A percentile compares a stretch with the other conserved stretches of the same genome.
Evolutionary conservation across 208 protist genomes (phyloP).

Genomic region (Leishmania mexicana): DNA sequence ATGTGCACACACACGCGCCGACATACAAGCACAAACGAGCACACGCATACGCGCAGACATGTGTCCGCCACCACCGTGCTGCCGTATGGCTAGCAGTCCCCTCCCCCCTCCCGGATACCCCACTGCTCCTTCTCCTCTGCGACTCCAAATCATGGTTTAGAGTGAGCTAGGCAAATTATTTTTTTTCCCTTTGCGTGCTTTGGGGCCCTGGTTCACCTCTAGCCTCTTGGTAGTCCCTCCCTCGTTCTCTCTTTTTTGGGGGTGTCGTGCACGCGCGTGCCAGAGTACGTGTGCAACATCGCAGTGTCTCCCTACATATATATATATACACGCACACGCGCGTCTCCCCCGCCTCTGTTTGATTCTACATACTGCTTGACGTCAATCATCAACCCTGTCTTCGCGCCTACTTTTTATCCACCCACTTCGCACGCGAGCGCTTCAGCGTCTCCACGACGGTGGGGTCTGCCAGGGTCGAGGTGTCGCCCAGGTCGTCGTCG

Average conservation of each 20-base stretch:
- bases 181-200: no score
- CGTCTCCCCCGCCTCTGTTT: neutral
- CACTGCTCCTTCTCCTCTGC: neutral
- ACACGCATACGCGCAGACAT: neutral
- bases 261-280: neutral
- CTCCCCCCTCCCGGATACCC: no score
- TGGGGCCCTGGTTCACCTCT: no score
- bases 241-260: neutral
- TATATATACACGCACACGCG: neutral
- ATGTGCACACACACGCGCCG: neutral
- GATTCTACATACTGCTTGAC: neutral
- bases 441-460: conserved; percentile 92
- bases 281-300: neutral
- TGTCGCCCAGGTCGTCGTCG: conserved; percentile 90
- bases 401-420: conserved; percentile 88
- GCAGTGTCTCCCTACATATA: neutral
- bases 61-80: neutral
- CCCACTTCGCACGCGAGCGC: conserved; percentile 72
- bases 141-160: neutral
- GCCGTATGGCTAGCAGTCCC: neutral
- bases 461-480: conserved; percentile 92
- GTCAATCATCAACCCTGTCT: neutral
- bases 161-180: neutral
- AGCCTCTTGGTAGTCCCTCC: neutral
- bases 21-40: neutral